These are phyloP conservation scores for Thraustochytrium sp. DNA, from an alignment of 352 stramenopile genomes.

Conservation along the genomic window DNA sequence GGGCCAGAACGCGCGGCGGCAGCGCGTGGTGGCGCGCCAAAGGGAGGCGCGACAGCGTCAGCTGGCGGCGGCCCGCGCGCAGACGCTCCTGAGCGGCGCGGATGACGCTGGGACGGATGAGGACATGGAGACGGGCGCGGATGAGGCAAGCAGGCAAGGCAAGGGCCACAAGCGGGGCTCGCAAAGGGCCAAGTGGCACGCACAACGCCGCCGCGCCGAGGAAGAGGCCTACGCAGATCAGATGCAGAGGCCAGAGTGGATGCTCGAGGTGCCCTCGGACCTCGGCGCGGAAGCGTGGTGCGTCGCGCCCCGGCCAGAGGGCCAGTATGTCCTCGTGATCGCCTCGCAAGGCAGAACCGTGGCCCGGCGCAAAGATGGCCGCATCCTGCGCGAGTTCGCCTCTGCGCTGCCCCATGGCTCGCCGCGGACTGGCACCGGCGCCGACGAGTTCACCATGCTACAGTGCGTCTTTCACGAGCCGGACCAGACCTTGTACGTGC, in stretches of 20 bases:
- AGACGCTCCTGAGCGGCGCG: too few species aligned
- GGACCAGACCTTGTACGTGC: conserved; percentile 76
- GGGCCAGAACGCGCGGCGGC: not conserved
- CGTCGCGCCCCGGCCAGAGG: conserved; percentile 78
- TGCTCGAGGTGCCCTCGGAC: conserved; percentile 66
- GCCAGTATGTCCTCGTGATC: conserved; percentile 78
- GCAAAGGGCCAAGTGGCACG: too few species aligned
- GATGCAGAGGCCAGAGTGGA: conserved; percentile 78
- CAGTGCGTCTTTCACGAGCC: conserved; percentile 83
- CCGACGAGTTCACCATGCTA: conserved; percentile 74
- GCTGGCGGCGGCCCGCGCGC: not conserved
- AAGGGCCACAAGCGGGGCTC: not conserved
- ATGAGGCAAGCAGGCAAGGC: not conserved
- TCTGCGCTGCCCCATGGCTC: conserved; percentile 65
- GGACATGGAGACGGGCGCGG: not conserved
- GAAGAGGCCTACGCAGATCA: conserved; percentile 63
- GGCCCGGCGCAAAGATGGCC: conserved; percentile 66
- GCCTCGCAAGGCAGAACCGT: conserved; percentile 70
- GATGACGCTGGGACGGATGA: not conserved
- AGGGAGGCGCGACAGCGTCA: not conserved
- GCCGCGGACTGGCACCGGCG: conserved; percentile 2
- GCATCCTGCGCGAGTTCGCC: conserved; percentile 73
- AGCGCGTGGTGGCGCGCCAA: not conserved
- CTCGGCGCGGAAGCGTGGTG: conserved; percentile 61
- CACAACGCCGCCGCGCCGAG: too few species aligned